Conservation (phyloP, 192 early-diverging fungal genomes). For the Rhizophagus clarus region DNA sequence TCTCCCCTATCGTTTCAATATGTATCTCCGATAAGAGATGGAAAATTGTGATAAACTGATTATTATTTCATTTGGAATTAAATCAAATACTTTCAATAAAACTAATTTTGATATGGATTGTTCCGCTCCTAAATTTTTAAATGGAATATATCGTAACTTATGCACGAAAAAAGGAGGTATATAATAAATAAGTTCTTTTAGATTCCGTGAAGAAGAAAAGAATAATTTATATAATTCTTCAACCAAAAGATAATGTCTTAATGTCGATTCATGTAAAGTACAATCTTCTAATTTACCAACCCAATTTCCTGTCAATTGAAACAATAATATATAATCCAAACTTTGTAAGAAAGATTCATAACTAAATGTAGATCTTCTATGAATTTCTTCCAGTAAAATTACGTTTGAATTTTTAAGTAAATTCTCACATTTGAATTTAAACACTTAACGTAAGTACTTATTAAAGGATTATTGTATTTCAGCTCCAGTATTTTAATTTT, state of each 20-base stretch:
- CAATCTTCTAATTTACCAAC: neutral
- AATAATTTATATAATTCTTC: constrained; percentile 17
- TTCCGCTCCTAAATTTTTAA: constrained; percentile 2
- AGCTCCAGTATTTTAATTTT: neutral
- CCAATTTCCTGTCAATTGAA: constrained; percentile 3
- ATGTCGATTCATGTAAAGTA: neutral
- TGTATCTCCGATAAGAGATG: neutral
- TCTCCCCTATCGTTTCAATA: neutral
- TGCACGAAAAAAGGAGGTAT: neutral
- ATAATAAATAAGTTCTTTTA: neutral
- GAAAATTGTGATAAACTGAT: neutral
- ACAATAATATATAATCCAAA: neutral
- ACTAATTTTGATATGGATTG: neutral
- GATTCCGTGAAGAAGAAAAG: neutral
- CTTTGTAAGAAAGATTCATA: constrained; percentile 3
- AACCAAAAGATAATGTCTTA: neutral
- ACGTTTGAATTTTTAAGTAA: neutral
- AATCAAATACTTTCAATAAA: neutral
- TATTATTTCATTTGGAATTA: constrained; percentile 7
- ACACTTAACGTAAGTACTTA: neutral
- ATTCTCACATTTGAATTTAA: neutral
- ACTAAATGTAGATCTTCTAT: neutral
- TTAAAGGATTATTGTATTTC: neutral
- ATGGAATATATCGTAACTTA: neutral
- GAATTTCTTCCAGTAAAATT: neutral